Evolutionary conservation across 441 rosid species (phyloP).

Genomic region (Corymbia calophylla): DNA sequence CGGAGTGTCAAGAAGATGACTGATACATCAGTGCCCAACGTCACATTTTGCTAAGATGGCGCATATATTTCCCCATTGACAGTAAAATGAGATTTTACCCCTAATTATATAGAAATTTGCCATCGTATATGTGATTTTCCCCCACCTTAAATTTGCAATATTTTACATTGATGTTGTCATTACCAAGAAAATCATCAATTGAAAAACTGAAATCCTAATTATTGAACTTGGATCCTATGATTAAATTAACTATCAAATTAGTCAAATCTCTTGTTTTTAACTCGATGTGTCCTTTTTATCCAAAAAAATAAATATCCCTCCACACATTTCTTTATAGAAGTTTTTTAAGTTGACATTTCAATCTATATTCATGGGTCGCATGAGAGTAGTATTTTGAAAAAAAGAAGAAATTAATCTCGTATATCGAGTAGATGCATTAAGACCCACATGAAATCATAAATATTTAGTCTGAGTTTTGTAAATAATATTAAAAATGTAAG

Average conservation of each 20-base stretch:
- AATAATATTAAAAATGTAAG: background rate
- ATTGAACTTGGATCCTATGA: background rate
- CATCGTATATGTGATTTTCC: background rate
- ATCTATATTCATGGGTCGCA: background rate
- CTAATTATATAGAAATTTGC: background rate
- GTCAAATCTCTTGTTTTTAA: rapidly evolving
- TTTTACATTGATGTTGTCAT: background rate
- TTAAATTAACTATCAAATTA: background rate
- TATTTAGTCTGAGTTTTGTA: background rate
- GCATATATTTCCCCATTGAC: background rate
- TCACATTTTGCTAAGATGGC: background rate
- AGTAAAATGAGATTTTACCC: background rate
- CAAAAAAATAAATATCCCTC: background rate
- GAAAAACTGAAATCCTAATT: background rate
- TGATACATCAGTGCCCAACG: background rate
- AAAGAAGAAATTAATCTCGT: background rate
- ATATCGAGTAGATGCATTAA: background rate
- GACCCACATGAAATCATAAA: background rate
- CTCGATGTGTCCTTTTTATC: rapidly evolving
- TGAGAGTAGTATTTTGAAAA: background rate
- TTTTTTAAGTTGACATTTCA: background rate
- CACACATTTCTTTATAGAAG: background rate
- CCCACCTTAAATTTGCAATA: background rate
- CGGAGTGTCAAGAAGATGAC: background rate
- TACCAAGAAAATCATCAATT: rapidly evolving